Evolutionary conservation across 2,329 filamentous ascomycete genomes (phyloP).

Genomic region (Botrytis tulipae): DNA sequence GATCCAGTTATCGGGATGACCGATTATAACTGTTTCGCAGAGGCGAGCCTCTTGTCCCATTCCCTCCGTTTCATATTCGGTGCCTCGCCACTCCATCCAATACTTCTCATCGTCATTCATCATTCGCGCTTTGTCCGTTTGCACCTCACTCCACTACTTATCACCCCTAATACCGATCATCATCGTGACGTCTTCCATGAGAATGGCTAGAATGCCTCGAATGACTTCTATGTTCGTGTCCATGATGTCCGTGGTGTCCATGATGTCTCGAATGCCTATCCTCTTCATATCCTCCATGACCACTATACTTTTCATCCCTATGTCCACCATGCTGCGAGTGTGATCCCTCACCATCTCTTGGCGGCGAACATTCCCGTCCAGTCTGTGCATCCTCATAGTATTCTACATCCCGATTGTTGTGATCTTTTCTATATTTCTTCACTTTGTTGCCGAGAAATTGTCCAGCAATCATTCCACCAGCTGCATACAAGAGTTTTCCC

Average conservation of each 20-base stretch:
- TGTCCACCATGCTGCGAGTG: not conserved
- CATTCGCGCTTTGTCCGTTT: not conserved
- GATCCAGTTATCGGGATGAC: too few relatives aligned
- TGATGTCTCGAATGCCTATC: conserved; percentile 13
- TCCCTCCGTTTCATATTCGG: not conserved
- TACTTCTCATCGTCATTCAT: not conserved
- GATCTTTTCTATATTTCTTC: conserved; percentile 10
- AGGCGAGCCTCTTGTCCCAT: not conserved
- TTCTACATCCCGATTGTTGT: conserved; percentile 14
- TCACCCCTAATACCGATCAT: conserved; percentile 6
- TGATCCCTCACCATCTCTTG: not conserved
- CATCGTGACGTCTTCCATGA: conserved; percentile 1
- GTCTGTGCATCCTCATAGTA: conserved; percentile 11
- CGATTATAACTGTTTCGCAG: not conserved
- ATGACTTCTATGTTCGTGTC: conserved; percentile 1
- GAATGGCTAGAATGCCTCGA: conserved; percentile 13
- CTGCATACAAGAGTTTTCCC: conserved; percentile 1
- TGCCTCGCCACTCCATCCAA: not conserved
- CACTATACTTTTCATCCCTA: conserved; percentile 12
- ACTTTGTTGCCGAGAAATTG: conserved; percentile 15
- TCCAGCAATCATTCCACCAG: not conserved
- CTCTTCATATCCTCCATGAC: conserved; percentile 2
- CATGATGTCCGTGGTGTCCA: not conserved
- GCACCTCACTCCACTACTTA: not conserved
- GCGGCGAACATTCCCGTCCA: conserved; percentile 11